Evolutionary conservation across 2,329 filamentous ascomycete genomes (phyloP).

Genomic region (Didymosphaeria variabile): DNA sequence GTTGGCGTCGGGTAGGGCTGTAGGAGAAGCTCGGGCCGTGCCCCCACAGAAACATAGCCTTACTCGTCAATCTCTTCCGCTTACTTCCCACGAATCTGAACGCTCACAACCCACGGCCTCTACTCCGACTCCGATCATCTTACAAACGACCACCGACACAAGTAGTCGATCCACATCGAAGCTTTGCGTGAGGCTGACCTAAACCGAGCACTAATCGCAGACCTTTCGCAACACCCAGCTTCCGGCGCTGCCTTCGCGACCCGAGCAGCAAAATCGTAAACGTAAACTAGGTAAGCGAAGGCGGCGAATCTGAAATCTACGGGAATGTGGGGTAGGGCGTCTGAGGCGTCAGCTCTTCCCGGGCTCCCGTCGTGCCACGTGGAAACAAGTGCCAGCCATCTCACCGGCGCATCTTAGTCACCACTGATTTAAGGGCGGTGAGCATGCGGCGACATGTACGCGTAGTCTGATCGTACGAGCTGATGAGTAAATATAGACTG

Average conservation of each 20-base stretch:
- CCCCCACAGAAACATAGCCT: neutral
- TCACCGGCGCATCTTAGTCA: conserved; percentile 9
- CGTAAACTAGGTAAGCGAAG: neutral
- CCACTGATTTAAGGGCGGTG: conserved; percentile 12
- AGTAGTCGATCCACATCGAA: neutral
- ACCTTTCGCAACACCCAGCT: neutral
- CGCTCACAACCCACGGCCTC: neutral
- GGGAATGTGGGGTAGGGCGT: conserved; percentile 12
- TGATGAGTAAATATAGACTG: conserved; percentile 12
- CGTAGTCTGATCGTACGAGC: conserved; percentile 7
- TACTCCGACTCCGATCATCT: neutral
- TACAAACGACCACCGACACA: neutral
- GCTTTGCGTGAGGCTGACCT: conserved; percentile 5
- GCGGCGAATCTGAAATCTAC: conserved; percentile 11
- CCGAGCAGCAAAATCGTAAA: neutral
- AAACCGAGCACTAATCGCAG: neutral
- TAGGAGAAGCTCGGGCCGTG: conserved; percentile 10
- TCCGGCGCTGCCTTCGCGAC: neutral
- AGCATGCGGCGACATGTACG: conserved; percentile 6
- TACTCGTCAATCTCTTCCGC: conserved; percentile 11
- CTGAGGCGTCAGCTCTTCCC: conserved; percentile 15
- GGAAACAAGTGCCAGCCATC: neutral
- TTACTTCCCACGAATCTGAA: conserved; percentile 9
- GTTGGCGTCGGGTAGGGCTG: conserved; percentile 7
- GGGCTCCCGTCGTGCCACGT: conserved; percentile 12